These are phyloP conservation scores for Penicillium sp. DNA, from an alignment of 2,329 filamentous ascomycete genomes.

Conservation along the genomic window DNA sequence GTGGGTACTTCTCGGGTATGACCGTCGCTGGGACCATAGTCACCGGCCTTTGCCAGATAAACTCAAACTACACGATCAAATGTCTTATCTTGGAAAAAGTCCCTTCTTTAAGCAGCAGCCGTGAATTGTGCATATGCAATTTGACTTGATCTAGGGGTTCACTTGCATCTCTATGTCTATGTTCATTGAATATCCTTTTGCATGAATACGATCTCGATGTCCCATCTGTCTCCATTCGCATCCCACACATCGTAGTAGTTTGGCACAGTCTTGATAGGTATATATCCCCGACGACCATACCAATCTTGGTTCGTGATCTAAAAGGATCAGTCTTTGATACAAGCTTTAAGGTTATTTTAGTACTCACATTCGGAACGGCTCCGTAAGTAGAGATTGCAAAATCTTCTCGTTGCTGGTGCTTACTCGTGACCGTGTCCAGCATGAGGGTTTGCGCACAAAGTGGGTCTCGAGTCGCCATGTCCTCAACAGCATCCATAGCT, in stretches of 20 bases:
- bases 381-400: conserved; percentile 17
- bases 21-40: too few species aligned
- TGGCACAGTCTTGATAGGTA: conserved; percentile 14
- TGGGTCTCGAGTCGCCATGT: conserved; percentile 18
- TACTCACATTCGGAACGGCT: conserved; percentile 16
- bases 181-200: conserved; percentile 19
- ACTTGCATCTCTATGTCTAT: not conserved
- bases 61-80: too few species aligned
- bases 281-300: conserved; percentile 24
- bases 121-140: too few species aligned
- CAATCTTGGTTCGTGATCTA: conserved; percentile 22
- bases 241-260: conserved; percentile 18
- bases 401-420: conserved; percentile 19
- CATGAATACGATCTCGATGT: conserved; percentile 22
- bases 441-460: conserved; percentile 16
- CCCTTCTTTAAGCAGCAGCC: too few species aligned
- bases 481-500: conserved; percentile 23
- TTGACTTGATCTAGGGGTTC: too few species aligned
- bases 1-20: too few species aligned
- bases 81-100: too few species aligned
- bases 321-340: not conserved
- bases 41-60: too few species aligned
- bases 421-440: conserved; percentile 19
- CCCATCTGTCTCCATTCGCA: conserved; percentile 15
- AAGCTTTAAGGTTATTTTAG: not conserved